Conservation (phyloP, 2,329 filamentous ascomycete species). For the Peltaster fructicola region DNA sequence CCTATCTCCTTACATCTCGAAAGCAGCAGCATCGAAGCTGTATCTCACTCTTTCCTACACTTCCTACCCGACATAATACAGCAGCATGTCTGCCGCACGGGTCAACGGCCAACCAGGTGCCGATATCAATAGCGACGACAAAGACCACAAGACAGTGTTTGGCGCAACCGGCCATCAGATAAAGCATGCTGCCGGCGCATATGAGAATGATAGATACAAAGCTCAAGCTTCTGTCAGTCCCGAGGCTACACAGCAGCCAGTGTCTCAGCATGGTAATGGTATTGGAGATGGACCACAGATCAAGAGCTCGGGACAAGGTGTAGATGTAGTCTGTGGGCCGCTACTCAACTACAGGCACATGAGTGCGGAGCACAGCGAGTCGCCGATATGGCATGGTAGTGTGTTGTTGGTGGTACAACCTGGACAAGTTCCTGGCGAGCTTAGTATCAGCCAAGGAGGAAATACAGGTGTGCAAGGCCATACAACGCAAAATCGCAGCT, state of each 20-base stretch:
- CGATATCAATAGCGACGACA: too few species aligned
- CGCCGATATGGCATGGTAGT: constrained; percentile 59
- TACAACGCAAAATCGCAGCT: constrained; percentile 13
- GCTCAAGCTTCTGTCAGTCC: too few species aligned
- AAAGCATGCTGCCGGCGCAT: too few species aligned
- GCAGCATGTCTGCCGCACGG: too few species aligned
- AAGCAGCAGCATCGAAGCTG: too few species aligned
- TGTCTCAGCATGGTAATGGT: constrained; percentile 13
- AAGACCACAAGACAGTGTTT: too few species aligned
- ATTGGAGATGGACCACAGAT: constrained; percentile 27
- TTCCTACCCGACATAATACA: too few species aligned
- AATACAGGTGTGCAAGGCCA: constrained; percentile 12
- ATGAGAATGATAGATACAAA: too few species aligned
- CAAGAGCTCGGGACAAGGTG: constrained; percentile 20
- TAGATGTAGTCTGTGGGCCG: constrained; percentile 52
- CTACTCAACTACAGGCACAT: constrained; percentile 63
- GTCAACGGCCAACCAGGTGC: too few species aligned
- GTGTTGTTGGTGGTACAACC: constrained; percentile 67
- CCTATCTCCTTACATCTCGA: too few species aligned
- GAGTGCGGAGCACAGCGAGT: constrained; percentile 33
- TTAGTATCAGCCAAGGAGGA: constrained; percentile 35
- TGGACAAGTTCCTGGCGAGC: constrained; percentile 42
- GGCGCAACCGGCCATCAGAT: too few species aligned
- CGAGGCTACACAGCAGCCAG: constrained; percentile 3
- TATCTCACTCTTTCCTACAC: too few species aligned